These are phyloP conservation scores for Phytophthora macrochlamydospora DNA, from an alignment of 352 stramenopile species.

Conservation along the genomic window DNA sequence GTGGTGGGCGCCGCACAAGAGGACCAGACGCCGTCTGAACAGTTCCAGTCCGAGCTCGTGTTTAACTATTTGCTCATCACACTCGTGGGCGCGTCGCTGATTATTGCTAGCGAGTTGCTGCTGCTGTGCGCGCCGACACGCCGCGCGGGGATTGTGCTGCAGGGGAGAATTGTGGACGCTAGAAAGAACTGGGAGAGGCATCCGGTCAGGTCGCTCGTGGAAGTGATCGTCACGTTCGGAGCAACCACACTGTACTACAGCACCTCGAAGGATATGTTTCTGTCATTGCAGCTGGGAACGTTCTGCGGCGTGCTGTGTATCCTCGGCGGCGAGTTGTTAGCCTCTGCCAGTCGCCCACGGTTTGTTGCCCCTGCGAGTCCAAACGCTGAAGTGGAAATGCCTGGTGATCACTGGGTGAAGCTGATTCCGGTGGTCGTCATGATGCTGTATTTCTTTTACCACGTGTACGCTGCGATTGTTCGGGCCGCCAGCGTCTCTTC, in stretches of 20 bases:
- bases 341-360: slow-evolving; percentile 20
- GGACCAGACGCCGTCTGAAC: slow-evolving; percentile 8
- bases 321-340: slow-evolving; percentile 55
- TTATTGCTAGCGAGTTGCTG: slow-evolving; percentile 79
- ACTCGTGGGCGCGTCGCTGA: slow-evolving; percentile 73
- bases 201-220: slow-evolving; percentile 59
- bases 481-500: slow-evolving; percentile 48
- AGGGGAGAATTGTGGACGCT: slow-evolving; percentile 74
- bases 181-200: slow-evolving; percentile 71
- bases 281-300: slow-evolving; percentile 78
- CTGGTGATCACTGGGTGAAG: slow-evolving; percentile 81
- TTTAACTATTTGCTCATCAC: slow-evolving; percentile 78
- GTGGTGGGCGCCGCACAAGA: slow-evolving; percentile 35
- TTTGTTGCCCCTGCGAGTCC: slow-evolving; percentile 28
- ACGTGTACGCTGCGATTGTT: slow-evolving; percentile 56
- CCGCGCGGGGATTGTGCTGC: slow-evolving; percentile 59
- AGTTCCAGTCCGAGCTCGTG: slow-evolving; percentile 54
- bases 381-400: slow-evolving; percentile 48
- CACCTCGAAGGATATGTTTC: slow-evolving; percentile 56
- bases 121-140: slow-evolving; percentile 72
- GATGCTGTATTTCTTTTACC: slow-evolving; percentile 64
- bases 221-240: slow-evolving; percentile 60
- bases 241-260: slow-evolving; percentile 68
- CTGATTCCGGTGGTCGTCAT: slow-evolving; percentile 66
- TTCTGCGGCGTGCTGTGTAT: slow-evolving; percentile 65